Evolutionary conservation across 257 asterid species (phyloP).

Genomic region (Eucommia ulmoides): DNA sequence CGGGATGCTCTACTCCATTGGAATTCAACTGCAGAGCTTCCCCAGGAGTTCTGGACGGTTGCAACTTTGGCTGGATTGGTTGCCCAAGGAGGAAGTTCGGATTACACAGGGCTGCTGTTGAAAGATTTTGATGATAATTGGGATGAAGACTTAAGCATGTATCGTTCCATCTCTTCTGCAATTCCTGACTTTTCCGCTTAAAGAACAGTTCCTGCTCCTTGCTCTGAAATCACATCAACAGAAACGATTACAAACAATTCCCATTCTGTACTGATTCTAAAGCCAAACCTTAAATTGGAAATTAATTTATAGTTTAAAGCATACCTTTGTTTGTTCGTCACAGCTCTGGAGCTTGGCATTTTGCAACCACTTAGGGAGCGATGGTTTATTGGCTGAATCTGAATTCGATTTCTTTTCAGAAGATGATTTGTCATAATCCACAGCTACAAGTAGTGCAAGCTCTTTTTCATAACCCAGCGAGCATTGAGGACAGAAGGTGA

Average conservation of each 20-base stretch:
- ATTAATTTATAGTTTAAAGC: neutral
- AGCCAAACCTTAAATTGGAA: slow-evolving; percentile 24
- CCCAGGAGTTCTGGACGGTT: slow-evolving; percentile 15
- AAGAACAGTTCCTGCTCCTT: slow-evolving; percentile 39
- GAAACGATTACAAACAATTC: slow-evolving; percentile 15
- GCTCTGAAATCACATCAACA: slow-evolving; percentile 24
- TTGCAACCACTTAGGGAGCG: slow-evolving; percentile 82
- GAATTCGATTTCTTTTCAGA: slow-evolving; percentile 38
- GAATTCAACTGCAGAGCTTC: slow-evolving; percentile 43
- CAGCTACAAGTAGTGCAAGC: slow-evolving; percentile 36
- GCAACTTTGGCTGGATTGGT: neutral
- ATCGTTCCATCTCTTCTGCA: slow-evolving; percentile 72
- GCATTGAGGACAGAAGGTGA: slow-evolving; percentile 46
- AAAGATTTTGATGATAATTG: slow-evolving; percentile 37
- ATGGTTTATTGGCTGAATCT: slow-evolving; percentile 24
- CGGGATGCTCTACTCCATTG: slow-evolving; percentile 14
- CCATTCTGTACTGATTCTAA: slow-evolving; percentile 76
- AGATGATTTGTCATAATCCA: slow-evolving; percentile 37
- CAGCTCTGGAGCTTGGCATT: slow-evolving; percentile 42
- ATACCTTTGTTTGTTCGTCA: slow-evolving; percentile 35
- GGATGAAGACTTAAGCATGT: slow-evolving; percentile 71
- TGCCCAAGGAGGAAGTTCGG: neutral
- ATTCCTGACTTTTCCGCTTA: slow-evolving; percentile 47
- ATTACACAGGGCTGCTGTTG: slow-evolving; percentile 24
- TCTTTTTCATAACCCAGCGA: slow-evolving; percentile 45